Base-by-base conservation (phyloP, 179 eudicot genomes). In the Corrigiola litoralis region DNA sequence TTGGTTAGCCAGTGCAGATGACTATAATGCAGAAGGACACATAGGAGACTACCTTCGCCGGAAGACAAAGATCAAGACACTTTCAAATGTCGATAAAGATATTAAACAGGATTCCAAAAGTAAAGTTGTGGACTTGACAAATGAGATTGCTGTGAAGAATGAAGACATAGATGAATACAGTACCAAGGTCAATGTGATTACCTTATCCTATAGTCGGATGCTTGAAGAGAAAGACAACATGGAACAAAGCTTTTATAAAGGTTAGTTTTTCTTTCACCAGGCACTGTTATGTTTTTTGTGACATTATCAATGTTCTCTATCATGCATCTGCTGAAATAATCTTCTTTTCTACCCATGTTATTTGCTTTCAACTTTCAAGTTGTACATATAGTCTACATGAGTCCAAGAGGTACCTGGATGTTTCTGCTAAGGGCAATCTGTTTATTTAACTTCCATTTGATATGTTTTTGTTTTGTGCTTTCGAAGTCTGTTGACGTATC, bases 1-100 rank as follows among this genome's bases (percentile, higher is more conserved):
- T n/a, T 87, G 92, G 94, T n/a, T 77, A 55, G 89, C 85, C 1
- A 63, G 84, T 6, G 78, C 59, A 24, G 85, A 79, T 55, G 94
- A 87, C 55, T 82, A 74, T 50, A 45, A 70, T 63, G 60, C 80
- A 9, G 57, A 73, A 16, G 84, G 76, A 50, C 51, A 60, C 17
- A 65, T 84, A 16, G 89, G 87, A 17, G 75, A 87, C 2, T 74
- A 77, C 53, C 78, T 87, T 36, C 79, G 79, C 52, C 70, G 58
- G 73, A 79, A 70, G 58, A 69, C 75, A 31, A 73, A 80, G 59
- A 65, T 87, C 54, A 79, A 71, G 68, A 77, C 82, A 57, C 38
- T 82, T 37, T 36, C 74, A 4, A 85, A 75, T 9, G 51, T 87
- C 59, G 68, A 59, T 24, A 55, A 65, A 42, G 78, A 77, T 38